Percentiles rank a stretch among this genome's conserved stretches.
phyloP scores from a whole-genome alignment of 331 rosid species.

The Cydonia oblonga region DNA sequence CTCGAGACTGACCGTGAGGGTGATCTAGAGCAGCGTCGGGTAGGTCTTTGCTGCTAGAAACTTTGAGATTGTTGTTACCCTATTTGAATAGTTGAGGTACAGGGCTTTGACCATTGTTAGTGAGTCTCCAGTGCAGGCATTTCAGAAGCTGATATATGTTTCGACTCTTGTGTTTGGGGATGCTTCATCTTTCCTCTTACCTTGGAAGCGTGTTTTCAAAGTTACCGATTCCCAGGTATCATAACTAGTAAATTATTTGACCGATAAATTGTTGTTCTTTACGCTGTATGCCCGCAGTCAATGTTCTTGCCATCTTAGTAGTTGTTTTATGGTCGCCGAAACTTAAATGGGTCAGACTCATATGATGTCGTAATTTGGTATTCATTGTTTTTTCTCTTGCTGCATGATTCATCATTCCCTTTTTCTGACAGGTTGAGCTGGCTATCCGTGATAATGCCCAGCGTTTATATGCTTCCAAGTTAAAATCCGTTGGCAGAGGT shows the following conservation, averaged over 20 bases:
- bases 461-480: constrained; percentile 64
- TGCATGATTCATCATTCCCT: neutral
- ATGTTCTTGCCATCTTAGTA: neutral
- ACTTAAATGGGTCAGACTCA: constrained; percentile 6
- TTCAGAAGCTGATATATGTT: constrained; percentile 93
- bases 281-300: neutral
- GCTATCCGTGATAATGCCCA: constrained; percentile 95
- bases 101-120: constrained; percentile 69
- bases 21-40: constrained; percentile 87
- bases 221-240: constrained; percentile 87
- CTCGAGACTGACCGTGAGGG: constrained; percentile 87
- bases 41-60: constrained; percentile 26
- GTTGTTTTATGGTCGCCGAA: neutral
- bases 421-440: constrained; percentile 60
- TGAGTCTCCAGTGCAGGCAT: constrained; percentile 97
- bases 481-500: constrained; percentile 81
- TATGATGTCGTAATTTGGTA: neutral
- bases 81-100: constrained; percentile 11
- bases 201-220: constrained; percentile 95
- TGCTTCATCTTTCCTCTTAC: constrained; percentile 86
- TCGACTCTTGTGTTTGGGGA: constrained; percentile 92
- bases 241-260: neutral
- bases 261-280: too few relatives aligned
- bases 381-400: neutral
- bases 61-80: neutral